Evolutionary conservation across 345 rosid species (phyloP).

Genomic region (Alliaria petiolata): DNA sequence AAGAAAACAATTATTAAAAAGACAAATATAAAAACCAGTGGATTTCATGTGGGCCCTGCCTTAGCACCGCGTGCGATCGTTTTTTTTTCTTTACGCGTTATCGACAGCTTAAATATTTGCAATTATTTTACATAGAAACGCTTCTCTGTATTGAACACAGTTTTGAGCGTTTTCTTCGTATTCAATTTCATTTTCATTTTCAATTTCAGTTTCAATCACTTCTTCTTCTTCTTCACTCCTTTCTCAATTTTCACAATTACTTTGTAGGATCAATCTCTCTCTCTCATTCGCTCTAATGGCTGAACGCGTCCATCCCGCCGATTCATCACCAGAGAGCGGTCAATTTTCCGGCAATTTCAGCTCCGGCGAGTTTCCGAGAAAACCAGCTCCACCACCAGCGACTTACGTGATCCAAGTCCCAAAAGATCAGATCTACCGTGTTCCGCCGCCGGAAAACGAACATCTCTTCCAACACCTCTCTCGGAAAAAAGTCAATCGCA

Average conservation of each 20-base stretch:
- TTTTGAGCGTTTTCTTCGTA: not conserved
- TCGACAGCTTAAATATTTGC: not conserved
- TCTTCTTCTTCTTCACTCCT: not conserved
- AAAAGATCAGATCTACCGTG: slow-evolving; percentile 81
- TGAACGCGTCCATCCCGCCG: slow-evolving; percentile 32
- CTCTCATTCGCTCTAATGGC: slow-evolving; percentile 16
- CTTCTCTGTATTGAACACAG: not conserved
- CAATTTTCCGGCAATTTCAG: slow-evolving; percentile 38
- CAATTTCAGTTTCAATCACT: not conserved
- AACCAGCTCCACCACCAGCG: slow-evolving; percentile 47
- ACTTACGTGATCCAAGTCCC: slow-evolving; percentile 87
- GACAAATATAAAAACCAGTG: not conserved
- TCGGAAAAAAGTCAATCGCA: slow-evolving; percentile 30
- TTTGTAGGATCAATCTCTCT: not conserved
- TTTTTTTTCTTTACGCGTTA: not conserved
- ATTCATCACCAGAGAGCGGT: slow-evolving; percentile 30
- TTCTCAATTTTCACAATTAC: not conserved
- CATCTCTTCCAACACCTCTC: slow-evolving; percentile 56
- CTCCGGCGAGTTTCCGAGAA: slow-evolving; percentile 35
- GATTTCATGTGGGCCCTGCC: not conserved
- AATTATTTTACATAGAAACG: not conserved
- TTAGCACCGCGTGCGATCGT: slow-evolving; percentile 6
- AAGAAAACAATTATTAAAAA: not conserved
- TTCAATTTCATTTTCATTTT: not conserved
- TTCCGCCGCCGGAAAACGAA: slow-evolving; percentile 84